Base-by-base conservation (phyloP, 805 yeast genomes). In the Candida suzukii region DNA sequence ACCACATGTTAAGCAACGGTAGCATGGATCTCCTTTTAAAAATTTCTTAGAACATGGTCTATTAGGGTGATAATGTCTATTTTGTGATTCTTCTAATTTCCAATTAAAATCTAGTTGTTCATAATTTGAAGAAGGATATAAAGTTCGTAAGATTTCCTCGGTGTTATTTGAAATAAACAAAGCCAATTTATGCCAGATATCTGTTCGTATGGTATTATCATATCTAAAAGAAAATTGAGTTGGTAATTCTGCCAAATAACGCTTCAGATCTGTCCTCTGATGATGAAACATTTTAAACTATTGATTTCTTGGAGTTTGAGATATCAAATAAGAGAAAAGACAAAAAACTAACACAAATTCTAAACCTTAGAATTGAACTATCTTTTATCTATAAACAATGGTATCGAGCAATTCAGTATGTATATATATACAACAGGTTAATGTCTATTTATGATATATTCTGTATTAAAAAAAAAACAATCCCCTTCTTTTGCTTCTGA, bases 11-110 rank as follows among this genome's bases (percentile, higher is more conserved):
- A 78, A 52, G 55, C 95, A 87, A 33, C 88, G 68, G 55, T 83
- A 83, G 3, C 87, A 81, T 0, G 93, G 88, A 54, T 86, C 95
- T 6, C 95, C 95, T 38, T 78, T 74, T 36, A 74, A 68, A 51
- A 87, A 82, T 39, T 79, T 78, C 18, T 81, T 67, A 2, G 87
- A 83, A 58, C 95, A 87, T 0, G 91, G 82, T 58, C 85, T 67
- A 16, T 78, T 58, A 33, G 38, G 63, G 27, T 57, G 60, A 2
- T 50, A 27, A 37, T 35, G 37, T n/a, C 20, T 34, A 13, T 35
- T 35, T 14, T 33, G 21, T 37, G 7, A 42, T 42, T 4, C 43
- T 34, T 6, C 35, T 34, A 49, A 41, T 28, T 27, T 31, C 43
- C 44, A 26, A 35, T 22, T 25, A 18, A 32, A 35, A 29, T 50